phyloP scores from a whole-genome alignment of 371 early-diverging fungal species.

The Mucor saturninus region DNA sequence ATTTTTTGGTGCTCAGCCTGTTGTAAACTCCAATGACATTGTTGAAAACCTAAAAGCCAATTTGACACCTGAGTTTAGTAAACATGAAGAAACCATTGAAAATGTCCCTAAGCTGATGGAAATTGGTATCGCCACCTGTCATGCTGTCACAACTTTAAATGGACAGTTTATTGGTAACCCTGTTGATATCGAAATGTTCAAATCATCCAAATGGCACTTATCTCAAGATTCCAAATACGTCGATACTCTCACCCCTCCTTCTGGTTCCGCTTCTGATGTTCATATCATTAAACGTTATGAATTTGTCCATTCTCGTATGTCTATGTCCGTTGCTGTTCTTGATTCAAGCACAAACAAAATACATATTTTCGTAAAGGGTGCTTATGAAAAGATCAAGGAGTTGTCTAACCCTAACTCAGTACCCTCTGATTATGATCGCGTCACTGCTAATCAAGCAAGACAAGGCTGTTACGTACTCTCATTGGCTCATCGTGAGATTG shows the following conservation, averaged over 20 bases:
- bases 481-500: slow-evolving; percentile 63
- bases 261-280: slow-evolving; percentile 31
- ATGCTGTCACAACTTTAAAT: slow-evolving; percentile 79
- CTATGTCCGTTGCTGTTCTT: slow-evolving; percentile 84
- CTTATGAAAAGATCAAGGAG: slow-evolving; percentile 77
- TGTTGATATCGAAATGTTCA: slow-evolving; percentile 93
- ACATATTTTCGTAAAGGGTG: slow-evolving; percentile 83
- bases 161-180: slow-evolving; percentile 77
- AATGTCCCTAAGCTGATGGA: slow-evolving; percentile 50
- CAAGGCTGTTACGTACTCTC: slow-evolving; percentile 85
- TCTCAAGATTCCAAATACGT: slow-evolving; percentile 37
- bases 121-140: slow-evolving; percentile 80
- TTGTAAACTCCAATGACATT: slow-evolving; percentile 36
- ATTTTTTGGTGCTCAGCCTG: slow-evolving; percentile 57
- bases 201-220: slow-evolving; percentile 64
- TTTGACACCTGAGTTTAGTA: slow-evolving; percentile 23
- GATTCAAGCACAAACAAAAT: slow-evolving; percentile 60
- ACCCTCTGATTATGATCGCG: slow-evolving; percentile 70
- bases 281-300: slow-evolving; percentile 78
- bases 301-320: slow-evolving; percentile 83
- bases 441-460: slow-evolving; percentile 61
- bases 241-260: slow-evolving; percentile 48
- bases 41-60: slow-evolving; percentile 24
- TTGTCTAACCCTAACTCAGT: slow-evolving; percentile 55
- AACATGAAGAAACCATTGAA: slow-evolving; percentile 39